These are phyloP conservation scores for Eutypa lata DNA, from an alignment of 2,329 filamentous ascomycete genomes.

Conservation along the genomic window DNA sequence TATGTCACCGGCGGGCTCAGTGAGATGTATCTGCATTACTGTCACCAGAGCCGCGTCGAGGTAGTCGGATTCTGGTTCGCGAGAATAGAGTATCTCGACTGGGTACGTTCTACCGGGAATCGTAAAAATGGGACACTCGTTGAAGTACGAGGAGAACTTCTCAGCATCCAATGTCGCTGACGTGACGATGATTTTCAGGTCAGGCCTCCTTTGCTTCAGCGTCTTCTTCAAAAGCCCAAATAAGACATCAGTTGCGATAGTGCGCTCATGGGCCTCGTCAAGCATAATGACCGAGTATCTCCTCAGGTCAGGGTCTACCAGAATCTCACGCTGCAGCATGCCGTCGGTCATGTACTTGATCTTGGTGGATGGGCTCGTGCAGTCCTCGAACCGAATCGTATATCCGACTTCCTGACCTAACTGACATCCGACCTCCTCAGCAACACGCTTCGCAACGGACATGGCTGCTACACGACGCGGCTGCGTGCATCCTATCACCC, in stretches of 20 bases:
- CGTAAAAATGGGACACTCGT: slow-evolving; percentile 92
- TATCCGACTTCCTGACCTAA: slow-evolving; percentile 94
- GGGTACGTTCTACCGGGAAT: slow-evolving; percentile 95
- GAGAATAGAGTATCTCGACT: slow-evolving; percentile 92
- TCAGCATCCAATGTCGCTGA: slow-evolving; percentile 95
- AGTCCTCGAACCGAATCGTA: slow-evolving; percentile 96
- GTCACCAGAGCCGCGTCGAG: slow-evolving; percentile 91
- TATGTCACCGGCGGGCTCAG: slow-evolving; percentile 88
- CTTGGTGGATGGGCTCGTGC: slow-evolving; percentile 78
- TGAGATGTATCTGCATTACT: slow-evolving; percentile 97
- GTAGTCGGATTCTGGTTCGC: slow-evolving; percentile 94
- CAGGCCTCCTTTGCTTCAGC: slow-evolving; percentile 69
- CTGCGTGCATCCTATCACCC: slow-evolving; percentile 94
- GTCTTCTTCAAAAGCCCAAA: slow-evolving; percentile 96
- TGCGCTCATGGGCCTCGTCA: slow-evolving; percentile 96
- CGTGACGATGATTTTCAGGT: slow-evolving; percentile 93
- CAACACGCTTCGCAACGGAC: slow-evolving; percentile 95
- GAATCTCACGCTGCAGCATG: slow-evolving; percentile 93
- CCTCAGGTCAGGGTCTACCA: slow-evolving; percentile 84
- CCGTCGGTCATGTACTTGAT: slow-evolving; percentile 99
- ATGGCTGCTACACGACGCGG: slow-evolving; percentile 96
- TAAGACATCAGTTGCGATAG: slow-evolving; percentile 91
- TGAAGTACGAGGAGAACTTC: slow-evolving; percentile 96
- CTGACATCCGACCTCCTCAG: slow-evolving; percentile 89
- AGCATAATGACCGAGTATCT: slow-evolving; percentile 97